phyloP scores from a whole-genome alignment of 345 rosid genomes.

The Lepidium didymum region DNA sequence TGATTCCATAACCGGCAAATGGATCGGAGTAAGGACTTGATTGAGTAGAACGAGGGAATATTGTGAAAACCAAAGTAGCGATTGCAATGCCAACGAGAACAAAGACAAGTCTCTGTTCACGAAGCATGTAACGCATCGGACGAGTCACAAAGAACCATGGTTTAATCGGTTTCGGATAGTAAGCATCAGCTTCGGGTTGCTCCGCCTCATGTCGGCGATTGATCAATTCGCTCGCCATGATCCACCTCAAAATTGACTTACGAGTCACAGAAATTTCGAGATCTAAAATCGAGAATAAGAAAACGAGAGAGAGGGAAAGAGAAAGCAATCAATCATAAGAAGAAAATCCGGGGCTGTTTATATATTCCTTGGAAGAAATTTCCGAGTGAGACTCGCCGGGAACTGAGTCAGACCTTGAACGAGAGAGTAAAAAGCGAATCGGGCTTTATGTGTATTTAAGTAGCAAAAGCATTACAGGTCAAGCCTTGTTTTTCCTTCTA shows the following conservation, averaged over 20 bases:
- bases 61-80: conserved; percentile 49
- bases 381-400: conserved; percentile 31
- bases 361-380: neutral
- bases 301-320: neutral
- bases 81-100: conserved; percentile 57
- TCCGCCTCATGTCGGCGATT: conserved; percentile 75
- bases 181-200: conserved; percentile 48
- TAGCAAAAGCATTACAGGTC: conserved; percentile 6
- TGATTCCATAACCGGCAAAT: conserved; percentile 17
- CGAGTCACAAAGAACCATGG: conserved; percentile 68
- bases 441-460: conserved; percentile 19
- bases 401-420: conserved; percentile 28
- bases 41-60: conserved; percentile 33
- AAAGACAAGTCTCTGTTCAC: conserved; percentile 46
- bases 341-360: neutral
- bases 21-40: conserved; percentile 15
- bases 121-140: conserved; percentile 41
- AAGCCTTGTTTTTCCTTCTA: neutral
- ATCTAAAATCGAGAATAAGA: neutral
- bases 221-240: conserved; percentile 77
- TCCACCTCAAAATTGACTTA: neutral
- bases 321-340: neutral
- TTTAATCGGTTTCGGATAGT: conserved; percentile 79
- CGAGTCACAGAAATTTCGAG: neutral
- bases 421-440: conserved; percentile 23